phyloP scores from a whole-genome alignment of 2,329 filamentous ascomycete genomes.

The Fusarium setosum region DNA sequence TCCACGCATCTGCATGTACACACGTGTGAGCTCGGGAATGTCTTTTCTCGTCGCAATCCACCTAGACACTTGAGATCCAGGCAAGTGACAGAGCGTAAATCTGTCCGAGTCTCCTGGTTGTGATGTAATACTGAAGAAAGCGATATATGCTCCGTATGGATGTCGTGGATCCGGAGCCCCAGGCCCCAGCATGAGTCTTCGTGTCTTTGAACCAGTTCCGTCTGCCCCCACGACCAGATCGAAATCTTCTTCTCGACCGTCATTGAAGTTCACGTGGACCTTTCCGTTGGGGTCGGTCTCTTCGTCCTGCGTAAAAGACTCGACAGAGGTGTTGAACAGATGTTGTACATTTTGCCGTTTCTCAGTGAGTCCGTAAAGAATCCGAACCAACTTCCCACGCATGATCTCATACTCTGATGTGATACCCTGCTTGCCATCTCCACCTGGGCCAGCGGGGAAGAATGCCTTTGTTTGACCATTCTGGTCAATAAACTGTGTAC shows the following conservation, averaged over 20 bases:
- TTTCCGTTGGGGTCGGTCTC: neutral
- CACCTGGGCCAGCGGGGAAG: neutral
- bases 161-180: constrained; percentile 20
- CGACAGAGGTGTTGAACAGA: neutral
- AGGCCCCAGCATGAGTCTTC: constrained; percentile 23
- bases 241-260: neutral
- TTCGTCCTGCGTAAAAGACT: neutral
- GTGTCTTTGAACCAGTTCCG: constrained; percentile 15
- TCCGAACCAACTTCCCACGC: neutral
- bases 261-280: neutral
- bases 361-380: neutral
- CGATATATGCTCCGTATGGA: constrained; percentile 26
- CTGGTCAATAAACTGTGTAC: neutral
- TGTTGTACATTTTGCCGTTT: neutral
- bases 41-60: constrained; percentile 7
- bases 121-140: constrained; percentile 20
- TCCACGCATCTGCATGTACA: neutral
- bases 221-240: constrained; percentile 11
- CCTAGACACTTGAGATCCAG: neutral
- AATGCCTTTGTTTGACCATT: neutral
- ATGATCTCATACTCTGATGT: constrained; percentile 1
- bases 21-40: neutral
- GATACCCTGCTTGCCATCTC: neutral
- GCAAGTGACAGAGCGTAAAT: constrained; percentile 1
- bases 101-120: neutral